phyloP scores from a whole-genome alignment of 805 yeast species.

The Blastobotrys attinorum region DNA sequence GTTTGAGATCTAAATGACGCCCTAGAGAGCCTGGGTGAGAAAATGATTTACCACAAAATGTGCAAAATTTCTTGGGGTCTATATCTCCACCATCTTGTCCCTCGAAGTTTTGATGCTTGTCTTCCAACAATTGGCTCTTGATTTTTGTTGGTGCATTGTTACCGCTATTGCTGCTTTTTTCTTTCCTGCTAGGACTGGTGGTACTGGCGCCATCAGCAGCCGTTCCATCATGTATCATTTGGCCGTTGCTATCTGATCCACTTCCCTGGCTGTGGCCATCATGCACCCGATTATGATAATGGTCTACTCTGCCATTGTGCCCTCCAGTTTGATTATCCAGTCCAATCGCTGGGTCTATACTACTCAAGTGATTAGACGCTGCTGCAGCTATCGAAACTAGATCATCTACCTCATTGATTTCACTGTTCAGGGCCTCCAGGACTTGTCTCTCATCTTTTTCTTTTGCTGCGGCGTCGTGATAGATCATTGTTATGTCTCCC shows the following conservation, averaged over 20 bases:
- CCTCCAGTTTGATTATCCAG: not conserved
- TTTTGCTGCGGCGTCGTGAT: not conserved
- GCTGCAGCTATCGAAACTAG: conserved; percentile 1
- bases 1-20: conserved; percentile 48
- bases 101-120: no score
- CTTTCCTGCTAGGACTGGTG: no score
- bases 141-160: no score
- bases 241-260: no score
- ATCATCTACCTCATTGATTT: not conserved
- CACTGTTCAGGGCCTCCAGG: no score
- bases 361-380: not conserved
- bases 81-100: conserved; percentile 8
- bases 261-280: no score
- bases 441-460: not conserved
- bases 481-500: not conserved
- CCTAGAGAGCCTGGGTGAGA: conserved; percentile 54
- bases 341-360: not conserved
- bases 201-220: no score
- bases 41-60: conserved; percentile 46
- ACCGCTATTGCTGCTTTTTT: no score
- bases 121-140: no score
- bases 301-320: not conserved
- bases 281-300: no score
- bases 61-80: conserved; percentile 35
- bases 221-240: no score